Evolutionary conservation across 2,329 filamentous ascomycete genomes (phyloP).

Genomic region (Calonectria ilicicola): DNA sequence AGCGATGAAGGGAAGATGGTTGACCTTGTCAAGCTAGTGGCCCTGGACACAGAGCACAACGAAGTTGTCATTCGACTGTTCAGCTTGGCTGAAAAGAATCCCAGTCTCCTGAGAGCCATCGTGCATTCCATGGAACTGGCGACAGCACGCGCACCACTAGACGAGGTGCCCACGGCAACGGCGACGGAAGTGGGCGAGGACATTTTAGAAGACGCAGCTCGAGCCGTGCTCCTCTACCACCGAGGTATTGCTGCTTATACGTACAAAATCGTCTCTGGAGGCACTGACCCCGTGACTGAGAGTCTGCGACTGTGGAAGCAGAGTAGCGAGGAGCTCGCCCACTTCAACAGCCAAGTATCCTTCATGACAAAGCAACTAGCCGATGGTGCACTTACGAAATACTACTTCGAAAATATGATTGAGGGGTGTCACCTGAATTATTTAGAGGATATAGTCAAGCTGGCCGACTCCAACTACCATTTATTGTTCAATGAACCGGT

Average conservation of each 20-base stretch:
- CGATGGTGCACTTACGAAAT: not conserved
- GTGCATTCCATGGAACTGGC: not conserved
- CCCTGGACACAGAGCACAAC: not conserved
- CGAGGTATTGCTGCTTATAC: not conserved
- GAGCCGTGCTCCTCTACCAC: not conserved
- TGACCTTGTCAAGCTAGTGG: not conserved
- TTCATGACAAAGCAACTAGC: not conserved
- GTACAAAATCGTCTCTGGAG: not conserved
- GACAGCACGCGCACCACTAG: not conserved
- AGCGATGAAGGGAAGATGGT: not conserved
- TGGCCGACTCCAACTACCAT: not conserved
- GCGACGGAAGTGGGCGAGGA: no score
- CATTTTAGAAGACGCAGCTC: not conserved
- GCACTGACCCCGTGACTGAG: not conserved
- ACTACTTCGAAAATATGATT: not conserved
- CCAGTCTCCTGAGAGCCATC: not conserved
- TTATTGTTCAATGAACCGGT: not conserved
- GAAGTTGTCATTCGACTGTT: not conserved
- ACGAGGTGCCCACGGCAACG: no score
- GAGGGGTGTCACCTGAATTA: not conserved
- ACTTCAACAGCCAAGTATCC: no score
- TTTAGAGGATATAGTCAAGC: not conserved
- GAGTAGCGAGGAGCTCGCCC: not conserved
- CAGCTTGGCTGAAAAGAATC: not conserved
- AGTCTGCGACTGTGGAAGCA: not conserved